Conservation (phyloP, 2,329 filamentous ascomycete species). For the Lojkania enalia region DNA sequence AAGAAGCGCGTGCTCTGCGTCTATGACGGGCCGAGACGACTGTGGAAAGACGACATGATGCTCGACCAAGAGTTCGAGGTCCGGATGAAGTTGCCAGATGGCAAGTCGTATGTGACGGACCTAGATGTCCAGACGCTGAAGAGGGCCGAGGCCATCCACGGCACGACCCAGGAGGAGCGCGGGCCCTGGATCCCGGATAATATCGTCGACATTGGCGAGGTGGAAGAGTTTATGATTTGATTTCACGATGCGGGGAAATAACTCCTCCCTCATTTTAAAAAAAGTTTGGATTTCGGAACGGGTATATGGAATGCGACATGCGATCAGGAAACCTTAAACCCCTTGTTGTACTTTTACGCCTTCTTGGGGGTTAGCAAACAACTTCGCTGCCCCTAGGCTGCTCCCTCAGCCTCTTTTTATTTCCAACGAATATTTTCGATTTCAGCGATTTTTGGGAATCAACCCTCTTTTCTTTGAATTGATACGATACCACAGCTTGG, state of each 20-base stretch:
- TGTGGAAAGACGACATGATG: constrained; percentile 99
- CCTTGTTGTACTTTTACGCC: constrained; percentile 1
- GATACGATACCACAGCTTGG: no score
- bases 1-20: constrained; percentile 95
- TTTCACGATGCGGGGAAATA: neutral
- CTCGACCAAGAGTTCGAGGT: constrained; percentile 93
- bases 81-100: constrained; percentile 69
- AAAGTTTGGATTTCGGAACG: neutral
- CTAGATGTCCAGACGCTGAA: constrained; percentile 88
- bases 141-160: constrained; percentile 81
- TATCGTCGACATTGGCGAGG: constrained; percentile 42
- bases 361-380: no score
- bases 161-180: constrained; percentile 82
- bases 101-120: constrained; percentile 85
- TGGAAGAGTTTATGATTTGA: constrained; percentile 19
- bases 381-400: no score
- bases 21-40: constrained; percentile 82
- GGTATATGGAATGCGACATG: neutral
- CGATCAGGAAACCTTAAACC: no score
- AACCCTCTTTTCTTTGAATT: no score
- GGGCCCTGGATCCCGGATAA: constrained; percentile 81
- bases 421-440: no score
- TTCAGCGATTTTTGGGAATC: no score
- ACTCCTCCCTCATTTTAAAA: neutral
- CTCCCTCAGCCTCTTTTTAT: no score